Evolutionary conservation across 345 rosid genomes (phyloP).

Genomic region (Populus ilicifolia): DNA sequence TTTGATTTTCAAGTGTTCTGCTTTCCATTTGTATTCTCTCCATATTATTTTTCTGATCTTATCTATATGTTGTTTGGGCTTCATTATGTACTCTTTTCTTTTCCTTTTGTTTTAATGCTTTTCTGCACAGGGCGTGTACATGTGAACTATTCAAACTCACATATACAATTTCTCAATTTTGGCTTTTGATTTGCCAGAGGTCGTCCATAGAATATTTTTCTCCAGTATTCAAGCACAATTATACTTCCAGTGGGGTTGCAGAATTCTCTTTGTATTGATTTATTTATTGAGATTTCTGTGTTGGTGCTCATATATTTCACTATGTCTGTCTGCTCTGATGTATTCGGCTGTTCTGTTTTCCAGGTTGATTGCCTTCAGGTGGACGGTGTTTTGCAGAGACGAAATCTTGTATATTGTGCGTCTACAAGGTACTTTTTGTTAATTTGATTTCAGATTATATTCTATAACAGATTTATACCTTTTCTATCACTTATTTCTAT

Average conservation of each 20-base stretch:
- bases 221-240: neutral
- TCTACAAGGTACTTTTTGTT: conserved; percentile 74
- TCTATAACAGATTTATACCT: conserved; percentile 5
- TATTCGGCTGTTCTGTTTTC: conserved; percentile 12
- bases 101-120: too few species aligned
- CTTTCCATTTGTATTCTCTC: too few species aligned
- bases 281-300: neutral
- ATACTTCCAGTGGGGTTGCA: neutral
- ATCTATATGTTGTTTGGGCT: too few species aligned
- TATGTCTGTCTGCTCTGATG: conserved; percentile 2
- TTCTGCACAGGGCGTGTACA: too few species aligned
- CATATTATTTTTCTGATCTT: too few species aligned
- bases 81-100: too few species aligned
- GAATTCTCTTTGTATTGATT: neutral
- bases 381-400: conserved; percentile 84
- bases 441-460: conserved; percentile 7
- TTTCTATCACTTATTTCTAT: neutral
- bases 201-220: neutral
- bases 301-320: neutral
- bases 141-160: too few species aligned
- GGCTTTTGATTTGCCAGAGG: neutral
- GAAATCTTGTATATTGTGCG: conserved; percentile 95
- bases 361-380: conserved; percentile 97
- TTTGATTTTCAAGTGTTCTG: too few species aligned
- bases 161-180: too few species aligned